phyloP scores from a whole-genome alignment of 306 rosid species.

The Begonia fuchsioides region DNA sequence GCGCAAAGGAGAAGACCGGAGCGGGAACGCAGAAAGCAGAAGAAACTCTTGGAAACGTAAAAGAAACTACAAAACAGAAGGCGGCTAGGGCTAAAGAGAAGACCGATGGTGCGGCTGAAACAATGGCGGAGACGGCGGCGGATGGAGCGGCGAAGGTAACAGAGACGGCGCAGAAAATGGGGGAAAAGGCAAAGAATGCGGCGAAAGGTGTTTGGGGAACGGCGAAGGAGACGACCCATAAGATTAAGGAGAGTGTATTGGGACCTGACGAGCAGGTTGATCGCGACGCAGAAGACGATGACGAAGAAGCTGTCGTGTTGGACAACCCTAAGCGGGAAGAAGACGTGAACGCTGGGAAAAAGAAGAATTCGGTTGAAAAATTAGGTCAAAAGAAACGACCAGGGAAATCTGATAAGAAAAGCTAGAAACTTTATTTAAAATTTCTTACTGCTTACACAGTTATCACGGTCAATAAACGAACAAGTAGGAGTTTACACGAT shows the following conservation, averaged over 20 bases:
- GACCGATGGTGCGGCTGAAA: not conserved
- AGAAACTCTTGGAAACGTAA: not conserved
- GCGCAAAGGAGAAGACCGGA: not conserved
- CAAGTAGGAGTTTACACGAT: too few relatives aligned
- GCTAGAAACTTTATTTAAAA: too few relatives aligned
- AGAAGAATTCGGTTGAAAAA: not conserved
- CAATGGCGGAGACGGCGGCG: not conserved
- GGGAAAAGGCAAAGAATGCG: not conserved
- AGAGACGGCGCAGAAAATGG: not conserved
- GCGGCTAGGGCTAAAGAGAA: not conserved
- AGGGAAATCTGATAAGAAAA: not conserved
- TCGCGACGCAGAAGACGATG: not conserved
- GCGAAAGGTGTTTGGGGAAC: not conserved
- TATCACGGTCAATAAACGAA: too few relatives aligned
- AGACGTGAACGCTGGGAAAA: not conserved
- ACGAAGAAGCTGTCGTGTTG: not conserved
- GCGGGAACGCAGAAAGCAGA: not conserved
- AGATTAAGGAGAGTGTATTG: not conserved
- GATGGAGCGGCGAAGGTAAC: not conserved
- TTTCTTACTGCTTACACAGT: too few relatives aligned
- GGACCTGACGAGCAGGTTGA: not conserved
- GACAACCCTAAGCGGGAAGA: not conserved
- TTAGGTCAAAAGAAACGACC: not conserved
- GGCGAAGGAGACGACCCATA: not conserved
- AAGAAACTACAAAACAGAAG: not conserved